Evolutionary conservation across 495 filamentous ascomycete genomes (phyloP), one percentile per base, ranked within the genome.

Genomic region (Bathelium albidoporum): DNA sequence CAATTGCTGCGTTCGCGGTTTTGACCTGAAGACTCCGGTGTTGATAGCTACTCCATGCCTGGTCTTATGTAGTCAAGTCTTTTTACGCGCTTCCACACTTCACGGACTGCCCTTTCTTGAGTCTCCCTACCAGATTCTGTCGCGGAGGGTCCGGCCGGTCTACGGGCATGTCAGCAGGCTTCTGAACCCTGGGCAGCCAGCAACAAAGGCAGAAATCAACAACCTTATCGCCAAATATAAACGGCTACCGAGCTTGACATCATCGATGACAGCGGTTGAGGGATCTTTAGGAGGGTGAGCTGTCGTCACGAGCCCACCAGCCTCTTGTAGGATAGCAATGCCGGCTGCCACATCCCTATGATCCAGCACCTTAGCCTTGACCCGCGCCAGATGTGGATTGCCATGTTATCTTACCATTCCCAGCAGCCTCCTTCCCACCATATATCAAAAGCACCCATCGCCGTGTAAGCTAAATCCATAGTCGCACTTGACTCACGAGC

Each of bases 201-300:
- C 12, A 14, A 2, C 45, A n/a, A 16, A n/a, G 24, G 58, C 20
- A 16, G 18, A n/a, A 14, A 59, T n/a, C 28, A 69, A 77, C 49
- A 70, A 83, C 81, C 83, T 73, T 39, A 87, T 85, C 11, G 84
- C 84, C 49, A 88, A 72, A 74, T 88, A 89, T 32, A 88, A 69
- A 29, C 85, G 74, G 68, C 85, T 84, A 0, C 84, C 86, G 28
- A 89, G 69, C 53, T 73, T 74, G 16, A 81, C 80, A 26, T 84
- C 79, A 59, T 81, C 74, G 62, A 89, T 87, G 2, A 78, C 71
- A 7, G 77, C 81, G 0, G 76, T 86, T 10, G 70, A 74, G 16
- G 73, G 68, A 65, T 86, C 73, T 59, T 80, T 72, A 0, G 86
- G 85, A 2, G 86, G 84, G 66, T 87, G 87, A 0, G 85, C 86